These are phyloP conservation scores for Eimeria praecox DNA, from an alignment of 169 alveolate species.

Conservation along the genomic window DNA sequence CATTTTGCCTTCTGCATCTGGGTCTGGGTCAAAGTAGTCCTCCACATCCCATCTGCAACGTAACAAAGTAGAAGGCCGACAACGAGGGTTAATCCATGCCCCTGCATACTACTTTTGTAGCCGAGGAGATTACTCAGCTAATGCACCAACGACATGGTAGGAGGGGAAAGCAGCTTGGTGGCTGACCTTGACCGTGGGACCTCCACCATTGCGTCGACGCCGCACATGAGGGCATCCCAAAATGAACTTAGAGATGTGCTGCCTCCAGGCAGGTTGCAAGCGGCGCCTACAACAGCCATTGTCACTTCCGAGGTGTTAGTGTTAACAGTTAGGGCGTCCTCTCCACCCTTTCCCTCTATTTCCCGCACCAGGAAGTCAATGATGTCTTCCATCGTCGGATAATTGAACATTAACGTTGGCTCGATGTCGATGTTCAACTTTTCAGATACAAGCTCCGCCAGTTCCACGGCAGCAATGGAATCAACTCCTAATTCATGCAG, in stretches of 20 bases:
- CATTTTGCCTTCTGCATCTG: constrained; percentile 88
- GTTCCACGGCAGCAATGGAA: constrained; percentile 87
- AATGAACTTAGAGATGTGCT: constrained; percentile 83
- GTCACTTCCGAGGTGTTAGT: constrained; percentile 39
- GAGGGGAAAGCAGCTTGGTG: neutral
- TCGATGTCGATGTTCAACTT: constrained; percentile 85
- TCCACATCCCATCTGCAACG: constrained; percentile 89
- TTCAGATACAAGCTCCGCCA: constrained; percentile 86
- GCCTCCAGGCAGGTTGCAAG: constrained; percentile 89
- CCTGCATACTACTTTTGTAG: neutral
- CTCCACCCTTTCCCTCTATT: constrained; percentile 76
- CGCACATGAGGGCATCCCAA: constrained; percentile 86
- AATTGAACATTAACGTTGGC: constrained; percentile 87
- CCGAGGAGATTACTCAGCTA: neutral
- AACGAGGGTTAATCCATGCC: constrained; percentile 8
- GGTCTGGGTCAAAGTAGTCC: constrained; percentile 87
- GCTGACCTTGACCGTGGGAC: constrained; percentile 83
- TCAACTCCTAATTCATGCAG: constrained; percentile 88
- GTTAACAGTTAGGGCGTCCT: constrained; percentile 31
- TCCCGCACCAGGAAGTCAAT: constrained; percentile 83
- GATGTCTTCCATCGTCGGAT: constrained; percentile 87
- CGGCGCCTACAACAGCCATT: constrained; percentile 84
- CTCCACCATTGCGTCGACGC: constrained; percentile 86
- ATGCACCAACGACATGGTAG: neutral
- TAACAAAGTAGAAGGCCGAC: constrained; percentile 4